Evolutionary conservation across 495 filamentous ascomycete species (phyloP).

Genomic region (Penicillium parvum): DNA sequence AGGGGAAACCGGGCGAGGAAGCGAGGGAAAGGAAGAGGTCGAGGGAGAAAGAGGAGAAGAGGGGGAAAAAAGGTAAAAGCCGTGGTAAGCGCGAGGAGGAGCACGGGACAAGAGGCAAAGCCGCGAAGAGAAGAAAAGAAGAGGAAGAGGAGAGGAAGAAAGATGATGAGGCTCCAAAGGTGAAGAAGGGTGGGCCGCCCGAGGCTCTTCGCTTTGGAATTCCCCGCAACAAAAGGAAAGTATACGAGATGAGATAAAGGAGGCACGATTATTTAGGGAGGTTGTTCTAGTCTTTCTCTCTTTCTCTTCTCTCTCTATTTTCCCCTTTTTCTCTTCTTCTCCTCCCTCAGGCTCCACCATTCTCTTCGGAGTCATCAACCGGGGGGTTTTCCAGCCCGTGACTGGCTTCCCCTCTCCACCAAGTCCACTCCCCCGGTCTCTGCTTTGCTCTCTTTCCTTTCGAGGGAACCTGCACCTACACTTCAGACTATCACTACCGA

Average conservation of each 20-base stretch:
- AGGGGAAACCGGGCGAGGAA: background rate
- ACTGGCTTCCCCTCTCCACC: constrained; percentile 3
- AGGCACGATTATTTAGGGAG: background rate
- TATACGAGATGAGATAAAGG: too few relatives aligned
- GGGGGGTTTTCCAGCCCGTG: constrained; percentile 3
- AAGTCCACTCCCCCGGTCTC: constrained; percentile 12
- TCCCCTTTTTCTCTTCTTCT: background rate
- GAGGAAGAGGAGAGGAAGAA: constrained; percentile 1
- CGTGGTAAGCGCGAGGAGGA: background rate
- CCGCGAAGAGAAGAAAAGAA: background rate
- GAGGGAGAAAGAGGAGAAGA: background rate
- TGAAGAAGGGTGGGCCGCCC: background rate
- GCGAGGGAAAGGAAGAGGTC: background rate
- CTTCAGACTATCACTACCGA: too few relatives aligned
- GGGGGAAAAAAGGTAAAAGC: background rate
- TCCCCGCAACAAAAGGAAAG: constrained; percentile 7
- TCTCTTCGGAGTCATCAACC: constrained; percentile 17
- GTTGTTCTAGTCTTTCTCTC: background rate
- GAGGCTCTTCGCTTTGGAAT: constrained; percentile 6
- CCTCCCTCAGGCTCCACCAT: constrained; percentile 12
- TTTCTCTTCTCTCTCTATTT: background rate
- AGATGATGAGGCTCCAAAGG: constrained; percentile 6
- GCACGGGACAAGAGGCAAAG: background rate
- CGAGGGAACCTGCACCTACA: constrained; percentile 20
- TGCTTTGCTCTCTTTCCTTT: too few relatives aligned